Conservation (phyloP, 2,329 filamentous ascomycete species). For the Colletotrichum lupini region DNA sequence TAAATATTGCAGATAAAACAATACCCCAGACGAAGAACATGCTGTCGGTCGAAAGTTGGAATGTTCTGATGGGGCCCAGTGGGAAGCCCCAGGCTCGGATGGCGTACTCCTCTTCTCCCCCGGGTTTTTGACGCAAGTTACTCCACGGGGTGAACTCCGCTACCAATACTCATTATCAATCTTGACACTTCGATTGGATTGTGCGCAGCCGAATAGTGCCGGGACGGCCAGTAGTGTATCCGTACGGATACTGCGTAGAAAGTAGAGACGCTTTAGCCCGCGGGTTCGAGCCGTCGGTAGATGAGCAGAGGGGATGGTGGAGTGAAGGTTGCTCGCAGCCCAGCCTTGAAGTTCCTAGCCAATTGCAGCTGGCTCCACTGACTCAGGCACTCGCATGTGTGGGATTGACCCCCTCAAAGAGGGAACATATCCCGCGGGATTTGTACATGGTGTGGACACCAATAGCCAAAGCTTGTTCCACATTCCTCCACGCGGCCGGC, state of each 20-base stretch:
- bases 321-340: background rate
- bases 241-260: too few relatives aligned
- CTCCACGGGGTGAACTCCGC: background rate
- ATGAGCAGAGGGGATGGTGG: background rate
- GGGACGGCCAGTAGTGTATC: too few relatives aligned
- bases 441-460: background rate
- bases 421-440: background rate
- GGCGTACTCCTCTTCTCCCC: background rate
- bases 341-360: background rate
- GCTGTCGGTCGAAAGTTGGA: background rate
- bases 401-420: background rate
- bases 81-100: background rate
- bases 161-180: background rate
- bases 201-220: too few relatives aligned
- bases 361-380: background rate
- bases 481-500: background rate
- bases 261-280: background rate
- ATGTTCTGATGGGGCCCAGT: background rate
- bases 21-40: background rate
- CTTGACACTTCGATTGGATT: background rate
- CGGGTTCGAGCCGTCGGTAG: slow-evolving; percentile 1
- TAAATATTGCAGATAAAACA: background rate
- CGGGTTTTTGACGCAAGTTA: background rate
- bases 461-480: background rate
- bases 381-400: slow-evolving; percentile 7